Evolutionary conservation across 139 green algal species (phyloP).

Genomic region (Tetradesmus lagerheimii): DNA sequence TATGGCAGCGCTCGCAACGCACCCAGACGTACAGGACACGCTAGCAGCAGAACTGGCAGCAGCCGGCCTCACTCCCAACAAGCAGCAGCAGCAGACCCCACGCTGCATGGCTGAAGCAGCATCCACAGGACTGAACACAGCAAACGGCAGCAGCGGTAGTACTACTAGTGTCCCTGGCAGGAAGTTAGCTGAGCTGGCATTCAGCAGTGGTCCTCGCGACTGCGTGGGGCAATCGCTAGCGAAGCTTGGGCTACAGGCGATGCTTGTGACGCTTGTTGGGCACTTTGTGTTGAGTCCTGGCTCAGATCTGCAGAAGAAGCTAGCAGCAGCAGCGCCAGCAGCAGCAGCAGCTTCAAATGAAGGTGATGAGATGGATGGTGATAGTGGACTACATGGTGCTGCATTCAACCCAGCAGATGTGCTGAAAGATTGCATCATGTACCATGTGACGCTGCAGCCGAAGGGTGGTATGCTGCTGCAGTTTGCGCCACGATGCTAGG

Average conservation of each 20-base stretch:
- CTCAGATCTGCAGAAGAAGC: background rate
- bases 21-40: slow-evolving; percentile 4
- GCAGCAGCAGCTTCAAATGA: background rate
- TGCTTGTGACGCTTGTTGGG: background rate
- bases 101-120: background rate
- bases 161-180: too few relatives aligned
- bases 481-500: background rate
- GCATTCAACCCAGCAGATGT: background rate
- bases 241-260: background rate
- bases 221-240: slow-evolving; percentile 15
- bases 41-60: slow-evolving; percentile 5
- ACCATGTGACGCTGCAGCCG: slow-evolving; percentile 17
- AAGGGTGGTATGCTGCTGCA: slow-evolving; percentile 7
- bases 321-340: background rate
- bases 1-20: background rate
- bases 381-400: background rate
- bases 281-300: background rate
- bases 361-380: background rate
- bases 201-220: slow-evolving; percentile 3
- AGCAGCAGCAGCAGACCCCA: background rate
- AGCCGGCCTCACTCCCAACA: background rate
- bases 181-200: background rate
- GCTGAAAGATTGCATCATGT: background rate
- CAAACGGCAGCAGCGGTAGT: background rate
- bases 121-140: background rate